Conservation (phyloP, 495 filamentous ascomycete species). For the Annulohypoxylon moriforme region DNA sequence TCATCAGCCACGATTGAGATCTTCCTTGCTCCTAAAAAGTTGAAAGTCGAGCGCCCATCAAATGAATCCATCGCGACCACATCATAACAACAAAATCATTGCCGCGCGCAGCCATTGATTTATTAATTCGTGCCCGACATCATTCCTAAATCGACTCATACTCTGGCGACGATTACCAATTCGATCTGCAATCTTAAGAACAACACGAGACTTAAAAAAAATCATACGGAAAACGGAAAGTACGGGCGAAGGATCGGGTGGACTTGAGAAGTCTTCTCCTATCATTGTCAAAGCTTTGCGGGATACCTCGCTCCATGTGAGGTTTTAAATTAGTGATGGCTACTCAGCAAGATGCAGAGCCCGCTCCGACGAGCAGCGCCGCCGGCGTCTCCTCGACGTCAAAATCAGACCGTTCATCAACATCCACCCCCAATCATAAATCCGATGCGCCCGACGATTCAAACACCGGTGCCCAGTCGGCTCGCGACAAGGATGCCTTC, state of each 20-base stretch:
- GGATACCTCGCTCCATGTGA: slow-evolving; percentile 35
- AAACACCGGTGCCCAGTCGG: slow-evolving; percentile 33
- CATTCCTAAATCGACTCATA: background rate
- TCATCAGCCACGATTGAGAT: slow-evolving; percentile 39
- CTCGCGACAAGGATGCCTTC: slow-evolving; percentile 59
- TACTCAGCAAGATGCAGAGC: slow-evolving; percentile 46
- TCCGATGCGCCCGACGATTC: slow-evolving; percentile 49
- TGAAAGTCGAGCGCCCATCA: slow-evolving; percentile 36
- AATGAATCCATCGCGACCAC: slow-evolving; percentile 27
- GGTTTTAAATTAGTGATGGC: slow-evolving; percentile 37
- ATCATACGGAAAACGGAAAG: background rate
- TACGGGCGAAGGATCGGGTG: background rate
- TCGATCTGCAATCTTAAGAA: background rate
- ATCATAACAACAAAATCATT: slow-evolving; percentile 24
- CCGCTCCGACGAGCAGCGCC: slow-evolving; percentile 34
- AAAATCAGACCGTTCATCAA: slow-evolving; percentile 47
- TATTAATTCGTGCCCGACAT: background rate
- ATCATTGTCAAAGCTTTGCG: slow-evolving; percentile 13
- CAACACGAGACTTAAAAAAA: slow-evolving; percentile 14
- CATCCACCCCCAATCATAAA: slow-evolving; percentile 45
- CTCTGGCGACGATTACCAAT: slow-evolving; percentile 32
- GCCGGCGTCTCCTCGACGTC: slow-evolving; percentile 38
- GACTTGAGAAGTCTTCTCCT: slow-evolving; percentile 10
- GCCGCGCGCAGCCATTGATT: slow-evolving; percentile 25
- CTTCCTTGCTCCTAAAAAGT: slow-evolving; percentile 26